These are phyloP conservation scores for Rhodotorula sp. DNA, from an alignment of 1,284 basidiomycete genomes.

Conservation along the genomic window DNA sequence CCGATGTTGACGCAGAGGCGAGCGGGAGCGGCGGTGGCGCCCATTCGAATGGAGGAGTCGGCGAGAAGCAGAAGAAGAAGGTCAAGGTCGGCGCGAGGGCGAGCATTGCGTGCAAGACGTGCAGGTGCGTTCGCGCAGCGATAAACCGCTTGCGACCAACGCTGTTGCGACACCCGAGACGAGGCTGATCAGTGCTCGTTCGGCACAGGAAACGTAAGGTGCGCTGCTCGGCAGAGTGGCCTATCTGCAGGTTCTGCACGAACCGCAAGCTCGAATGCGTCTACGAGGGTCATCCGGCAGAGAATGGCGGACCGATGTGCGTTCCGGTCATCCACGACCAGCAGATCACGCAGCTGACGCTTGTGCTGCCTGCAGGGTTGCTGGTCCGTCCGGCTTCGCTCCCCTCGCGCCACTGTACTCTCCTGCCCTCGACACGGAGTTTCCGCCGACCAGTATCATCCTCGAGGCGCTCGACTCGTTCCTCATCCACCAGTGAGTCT, in stretches of 20 bases:
- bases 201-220: conserved; percentile 40
- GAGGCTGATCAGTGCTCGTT: too few species aligned
- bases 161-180: too few species aligned
- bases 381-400: conserved; percentile 1
- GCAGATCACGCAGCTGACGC: background rate
- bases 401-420: background rate
- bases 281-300: conserved; percentile 41
- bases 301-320: conserved; percentile 24
- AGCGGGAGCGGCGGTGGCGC: background rate
- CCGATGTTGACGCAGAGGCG: background rate
- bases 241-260: conserved; percentile 36
- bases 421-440: conserved; percentile 12
- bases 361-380: background rate
- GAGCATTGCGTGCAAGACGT: conserved; percentile 35
- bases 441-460: conserved; percentile 18
- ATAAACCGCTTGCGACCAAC: too few species aligned
- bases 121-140: conserved; percentile 27
- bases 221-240: conserved; percentile 41
- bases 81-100: conserved; percentile 37
- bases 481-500: conserved; percentile 33
- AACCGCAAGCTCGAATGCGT: conserved; percentile 27
- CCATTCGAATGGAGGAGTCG: background rate
- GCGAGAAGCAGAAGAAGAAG: conserved; percentile 27
- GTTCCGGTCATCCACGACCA: background rate
- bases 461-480: conserved; percentile 32